Percentiles rank a stretch among this genome's conserved stretches.
These are phyloP conservation scores for Litsea cubeba DNA, from an alignment of 164 flowering plant species.

Conservation along the genomic window DNA sequence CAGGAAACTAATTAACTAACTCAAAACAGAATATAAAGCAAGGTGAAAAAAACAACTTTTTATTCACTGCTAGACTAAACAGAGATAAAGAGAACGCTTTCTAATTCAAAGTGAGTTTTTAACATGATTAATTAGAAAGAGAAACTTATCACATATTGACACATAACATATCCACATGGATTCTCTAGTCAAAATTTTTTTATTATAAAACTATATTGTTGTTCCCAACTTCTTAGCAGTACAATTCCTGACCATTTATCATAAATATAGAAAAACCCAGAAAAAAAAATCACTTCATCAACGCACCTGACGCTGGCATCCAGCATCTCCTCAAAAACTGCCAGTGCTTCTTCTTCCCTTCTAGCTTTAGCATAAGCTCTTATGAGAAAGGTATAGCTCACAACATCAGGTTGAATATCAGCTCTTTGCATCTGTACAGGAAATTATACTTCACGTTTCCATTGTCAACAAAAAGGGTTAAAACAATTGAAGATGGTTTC, in stretches of 20 bases:
- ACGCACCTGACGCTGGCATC: slow-evolving; percentile 91
- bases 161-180: no score
- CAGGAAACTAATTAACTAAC: no score
- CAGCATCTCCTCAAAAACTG: slow-evolving; percentile 98
- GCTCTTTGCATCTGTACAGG: slow-evolving; percentile 91
- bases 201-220: no score
- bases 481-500: not conserved
- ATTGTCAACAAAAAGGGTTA: not conserved
- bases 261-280: not conserved
- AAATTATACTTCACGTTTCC: slow-evolving; percentile 16
- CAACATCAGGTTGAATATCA: slow-evolving; percentile 81
- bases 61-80: no score
- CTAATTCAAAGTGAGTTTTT: no score
- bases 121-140: no score
- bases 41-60: no score
- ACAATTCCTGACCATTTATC: not conserved
- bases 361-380: slow-evolving; percentile 95
- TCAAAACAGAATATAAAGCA: no score
- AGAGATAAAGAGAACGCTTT: no score
- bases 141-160: no score
- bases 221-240: no score
- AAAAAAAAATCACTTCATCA: not conserved
- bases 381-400: slow-evolving; percentile 84
- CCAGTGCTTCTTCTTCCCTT: slow-evolving; percentile 93
- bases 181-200: no score